A percentile compares a stretch with the other conserved stretches of the same genome.
Conservation (phyloP, 345 rosid species). For the Aquilaria malaccensis region DNA sequence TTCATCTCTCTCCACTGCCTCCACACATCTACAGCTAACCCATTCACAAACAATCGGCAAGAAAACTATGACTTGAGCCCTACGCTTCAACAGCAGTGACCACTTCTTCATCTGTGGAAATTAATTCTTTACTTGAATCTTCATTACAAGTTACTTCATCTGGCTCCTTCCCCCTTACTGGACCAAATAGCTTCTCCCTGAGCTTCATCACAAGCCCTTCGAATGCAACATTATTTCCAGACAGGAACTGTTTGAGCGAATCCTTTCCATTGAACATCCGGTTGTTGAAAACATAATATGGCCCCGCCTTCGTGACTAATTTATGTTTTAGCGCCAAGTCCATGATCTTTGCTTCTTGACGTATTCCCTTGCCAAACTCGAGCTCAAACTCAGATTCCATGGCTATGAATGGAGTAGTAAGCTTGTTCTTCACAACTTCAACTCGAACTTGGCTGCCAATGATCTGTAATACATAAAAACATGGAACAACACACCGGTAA, state of each 20-base stretch:
- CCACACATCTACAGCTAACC: too few relatives aligned
- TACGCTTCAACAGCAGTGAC: too few relatives aligned
- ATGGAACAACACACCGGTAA: conserved; percentile 6
- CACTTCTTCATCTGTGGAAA: conserved; percentile 65
- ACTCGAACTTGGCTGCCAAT: conserved; percentile 68
- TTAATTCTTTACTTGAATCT: conserved; percentile 27
- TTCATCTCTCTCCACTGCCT: too few relatives aligned
- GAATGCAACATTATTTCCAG: conserved; percentile 30
- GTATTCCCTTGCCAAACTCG: conserved; percentile 93
- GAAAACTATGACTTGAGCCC: too few relatives aligned
- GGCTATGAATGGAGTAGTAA: conserved; percentile 84
- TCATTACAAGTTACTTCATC: conserved; percentile 25
- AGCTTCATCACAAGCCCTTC: conserved; percentile 65
- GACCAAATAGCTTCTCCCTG: conserved; percentile 45
- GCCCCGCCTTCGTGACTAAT: conserved; percentile 44
- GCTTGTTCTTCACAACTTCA: conserved; percentile 93
- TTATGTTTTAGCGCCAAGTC: conserved; percentile 73
- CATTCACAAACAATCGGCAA: too few relatives aligned
- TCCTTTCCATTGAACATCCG: conserved; percentile 74
- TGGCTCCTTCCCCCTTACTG: conserved; percentile 20
- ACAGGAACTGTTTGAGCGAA: conserved; percentile 51
- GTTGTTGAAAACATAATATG: conserved; percentile 40
- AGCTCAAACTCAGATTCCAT: conserved; percentile 78
- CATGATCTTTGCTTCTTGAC: conserved; percentile 60
- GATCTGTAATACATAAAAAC: conserved; percentile 35